Percentiles rank a stretch among this genome's conserved stretches.
Conservation (phyloP, 1,284 basidiomycete genomes). For the Malassezia psittaci region DNA sequence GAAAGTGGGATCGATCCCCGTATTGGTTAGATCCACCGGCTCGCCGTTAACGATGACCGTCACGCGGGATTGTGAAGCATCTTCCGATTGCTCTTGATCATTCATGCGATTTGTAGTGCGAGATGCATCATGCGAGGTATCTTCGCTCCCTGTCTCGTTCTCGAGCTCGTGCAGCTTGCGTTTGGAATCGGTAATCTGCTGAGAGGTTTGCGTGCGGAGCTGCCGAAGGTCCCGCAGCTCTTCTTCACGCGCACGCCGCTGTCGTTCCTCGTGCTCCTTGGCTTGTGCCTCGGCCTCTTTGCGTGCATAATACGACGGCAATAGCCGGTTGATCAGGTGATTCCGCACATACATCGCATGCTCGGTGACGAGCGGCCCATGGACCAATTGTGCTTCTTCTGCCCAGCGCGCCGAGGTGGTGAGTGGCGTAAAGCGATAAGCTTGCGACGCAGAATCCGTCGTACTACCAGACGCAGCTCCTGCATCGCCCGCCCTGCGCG, state of each 20-base stretch:
- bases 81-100: not conserved
- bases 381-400: conserved; percentile 73
- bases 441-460: conserved; percentile 33
- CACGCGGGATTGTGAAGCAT: conserved; percentile 8
- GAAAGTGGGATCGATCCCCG: conserved; percentile 96
- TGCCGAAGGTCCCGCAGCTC: conserved; percentile 35
- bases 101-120: not conserved
- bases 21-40: conserved; percentile 95
- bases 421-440: conserved; percentile 55
- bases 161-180: conserved; percentile 26
- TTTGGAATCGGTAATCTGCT: conserved; percentile 41
- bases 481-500: conserved; percentile 5
- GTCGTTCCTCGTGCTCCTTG: conserved; percentile 23
- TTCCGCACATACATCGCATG: conserved; percentile 62
- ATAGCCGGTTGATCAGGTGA: conserved; percentile 66
- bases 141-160: conserved; percentile 18
- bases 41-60: conserved; percentile 64
- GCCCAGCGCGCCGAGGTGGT: conserved; percentile 79
- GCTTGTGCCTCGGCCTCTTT: conserved; percentile 40
- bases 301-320: conserved; percentile 56
- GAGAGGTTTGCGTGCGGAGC: conserved; percentile 37
- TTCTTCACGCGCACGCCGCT: conserved; percentile 23
- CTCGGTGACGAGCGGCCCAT: conserved; percentile 62
- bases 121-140: not conserved
- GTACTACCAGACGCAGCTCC: not conserved